phyloP scores from a whole-genome alignment of 2,329 filamentous ascomycete genomes.

The Mycocentrospora acerina region DNA sequence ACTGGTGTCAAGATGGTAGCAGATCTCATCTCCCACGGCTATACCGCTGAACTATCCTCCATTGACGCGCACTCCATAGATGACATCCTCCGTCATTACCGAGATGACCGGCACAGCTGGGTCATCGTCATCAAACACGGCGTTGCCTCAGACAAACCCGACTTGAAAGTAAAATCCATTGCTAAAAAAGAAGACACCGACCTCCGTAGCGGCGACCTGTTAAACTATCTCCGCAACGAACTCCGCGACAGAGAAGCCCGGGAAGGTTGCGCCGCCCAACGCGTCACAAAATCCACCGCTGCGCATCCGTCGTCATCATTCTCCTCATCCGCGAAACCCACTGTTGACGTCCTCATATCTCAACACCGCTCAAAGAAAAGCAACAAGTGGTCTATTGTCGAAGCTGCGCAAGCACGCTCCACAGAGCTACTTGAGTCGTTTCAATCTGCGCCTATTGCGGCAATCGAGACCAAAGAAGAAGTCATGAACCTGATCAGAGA shows the following conservation, averaged over 20 bases:
- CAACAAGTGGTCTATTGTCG: slow-evolving; percentile 82
- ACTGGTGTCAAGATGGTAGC: slow-evolving; percentile 76
- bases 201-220: slow-evolving; percentile 69
- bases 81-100: slow-evolving; percentile 74
- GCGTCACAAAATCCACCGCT: slow-evolving; percentile 21
- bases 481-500: slow-evolving; percentile 74
- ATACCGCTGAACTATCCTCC: slow-evolving; percentile 80
- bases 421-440: slow-evolving; percentile 69
- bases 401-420: slow-evolving; percentile 64
- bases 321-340: slow-evolving; percentile 43
- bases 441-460: slow-evolving; percentile 76
- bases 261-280: slow-evolving; percentile 50
- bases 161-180: slow-evolving; percentile 76
- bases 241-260: slow-evolving; percentile 75
- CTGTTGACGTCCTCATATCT: slow-evolving; percentile 81
- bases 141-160: slow-evolving; percentile 54
- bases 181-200: slow-evolving; percentile 76
- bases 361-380: slow-evolving; percentile 88
- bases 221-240: slow-evolving; percentile 79
- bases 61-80: slow-evolving; percentile 76
- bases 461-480: slow-evolving; percentile 84
- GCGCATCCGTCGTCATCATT: slow-evolving; percentile 18
- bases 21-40: slow-evolving; percentile 77
- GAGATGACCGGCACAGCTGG: slow-evolving; percentile 80
- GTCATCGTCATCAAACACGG: slow-evolving; percentile 84